A percentile compares a stretch with the other conserved stretches of the same genome.
These are phyloP conservation scores for Phytophthora ramorum DNA, from an alignment of 352 stramenopile genomes.

Conservation along the genomic window DNA sequence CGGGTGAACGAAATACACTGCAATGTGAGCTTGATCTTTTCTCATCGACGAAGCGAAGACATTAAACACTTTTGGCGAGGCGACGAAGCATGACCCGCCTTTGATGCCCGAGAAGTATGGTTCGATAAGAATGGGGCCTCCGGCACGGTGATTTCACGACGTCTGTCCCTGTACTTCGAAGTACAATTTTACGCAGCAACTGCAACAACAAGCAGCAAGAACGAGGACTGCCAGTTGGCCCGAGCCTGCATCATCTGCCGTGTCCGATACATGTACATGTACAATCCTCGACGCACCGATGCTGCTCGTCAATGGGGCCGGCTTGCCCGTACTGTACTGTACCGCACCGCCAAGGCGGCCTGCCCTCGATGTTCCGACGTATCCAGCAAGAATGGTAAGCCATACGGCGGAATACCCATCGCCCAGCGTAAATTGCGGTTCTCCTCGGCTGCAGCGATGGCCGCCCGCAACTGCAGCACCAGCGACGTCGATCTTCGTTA, in stretches of 20 bases:
- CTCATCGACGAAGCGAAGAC: neutral
- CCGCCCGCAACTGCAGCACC: neutral
- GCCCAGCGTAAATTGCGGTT: neutral
- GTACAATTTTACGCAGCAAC: neutral
- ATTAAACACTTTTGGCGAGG: too few relatives aligned
- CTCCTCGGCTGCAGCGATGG: slow-evolving; percentile 16
- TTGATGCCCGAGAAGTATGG: neutral
- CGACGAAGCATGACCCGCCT: neutral
- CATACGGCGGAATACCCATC: neutral
- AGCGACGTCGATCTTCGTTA: slow-evolving; percentile 18
- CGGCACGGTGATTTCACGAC: neutral
- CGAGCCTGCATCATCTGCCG: slow-evolving; percentile 9
- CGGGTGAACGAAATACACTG: neutral
- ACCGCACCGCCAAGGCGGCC: neutral
- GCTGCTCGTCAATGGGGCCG: slow-evolving; percentile 7
- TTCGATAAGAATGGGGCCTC: neutral
- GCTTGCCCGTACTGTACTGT: neutral
- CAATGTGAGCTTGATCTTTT: neutral
- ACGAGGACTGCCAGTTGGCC: too few relatives aligned
- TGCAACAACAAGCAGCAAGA: slow-evolving; percentile 2
- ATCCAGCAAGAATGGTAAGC: slow-evolving; percentile 1
- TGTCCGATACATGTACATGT: too few relatives aligned
- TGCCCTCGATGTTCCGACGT: slow-evolving; percentile 14
- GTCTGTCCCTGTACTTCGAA: too few relatives aligned
- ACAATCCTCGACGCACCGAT: too few relatives aligned